These are phyloP conservation scores for Candida peoriensis DNA, from an alignment of 805 yeast genomes.

Conservation along the genomic window DNA sequence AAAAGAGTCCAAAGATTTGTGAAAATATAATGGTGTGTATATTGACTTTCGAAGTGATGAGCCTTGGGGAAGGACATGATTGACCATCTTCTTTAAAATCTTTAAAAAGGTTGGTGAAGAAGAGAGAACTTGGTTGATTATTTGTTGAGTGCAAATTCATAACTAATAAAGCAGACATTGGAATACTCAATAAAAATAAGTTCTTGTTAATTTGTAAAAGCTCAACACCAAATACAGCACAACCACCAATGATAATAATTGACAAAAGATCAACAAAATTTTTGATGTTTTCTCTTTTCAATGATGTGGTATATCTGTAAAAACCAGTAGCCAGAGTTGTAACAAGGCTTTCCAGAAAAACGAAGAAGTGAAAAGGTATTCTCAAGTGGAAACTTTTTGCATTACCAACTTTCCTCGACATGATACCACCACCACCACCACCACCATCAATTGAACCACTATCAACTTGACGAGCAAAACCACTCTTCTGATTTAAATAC, in stretches of 20 bases:
- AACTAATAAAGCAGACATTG: constrained; percentile 1
- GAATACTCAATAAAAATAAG: constrained; percentile 8
- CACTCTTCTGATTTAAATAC: no score
- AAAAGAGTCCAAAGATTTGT: constrained; percentile 3
- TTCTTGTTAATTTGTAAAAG: constrained; percentile 10
- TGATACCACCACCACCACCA: no score
- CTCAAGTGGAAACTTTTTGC: constrained; percentile 5
- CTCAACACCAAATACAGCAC: constrained; percentile 12
- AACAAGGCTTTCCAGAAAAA: background rate
- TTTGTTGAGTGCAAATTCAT: background rate
- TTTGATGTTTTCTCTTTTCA: constrained; percentile 3
- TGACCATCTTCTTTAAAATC: background rate
- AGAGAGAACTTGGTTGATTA: background rate
- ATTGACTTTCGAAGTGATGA: no score
- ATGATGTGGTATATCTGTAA: background rate
- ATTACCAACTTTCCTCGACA: background rate
- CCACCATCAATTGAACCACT: no score
- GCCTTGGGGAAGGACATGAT: background rate
- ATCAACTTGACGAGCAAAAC: no score
- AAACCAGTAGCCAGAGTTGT: constrained; percentile 1
- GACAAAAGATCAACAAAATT: constrained; percentile 7
- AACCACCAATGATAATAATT: constrained; percentile 5
- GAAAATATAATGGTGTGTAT: constrained; percentile 1
- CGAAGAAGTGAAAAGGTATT: constrained; percentile 5
- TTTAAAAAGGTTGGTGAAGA: background rate